Base-by-base conservation (phyloP, 768 basidiomycete species). In the Mycena metata region DNA sequence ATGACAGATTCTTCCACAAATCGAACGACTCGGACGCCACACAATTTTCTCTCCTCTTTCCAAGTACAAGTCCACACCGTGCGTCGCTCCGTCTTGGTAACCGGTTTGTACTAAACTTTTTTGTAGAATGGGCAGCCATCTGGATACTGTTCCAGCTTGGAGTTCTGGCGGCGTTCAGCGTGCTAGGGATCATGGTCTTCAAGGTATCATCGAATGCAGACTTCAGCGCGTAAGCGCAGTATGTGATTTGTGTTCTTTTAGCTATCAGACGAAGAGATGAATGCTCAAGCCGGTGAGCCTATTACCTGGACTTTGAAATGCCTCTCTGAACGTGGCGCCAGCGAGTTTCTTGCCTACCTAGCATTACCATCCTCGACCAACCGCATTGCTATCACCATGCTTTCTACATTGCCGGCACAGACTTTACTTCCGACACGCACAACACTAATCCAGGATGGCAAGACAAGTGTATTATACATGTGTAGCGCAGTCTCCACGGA, bases 1-100 rank as follows among this genome's bases (percentile, higher is more conserved):
- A 98, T 77, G 96, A 98, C 76, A 87, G 93, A 63, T 95, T 96
- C 81, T 98, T 96, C 80, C 94, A 96, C 76, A 97, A 97, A 83
- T 86, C 90, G 30, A 97, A 97, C 75, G 94, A 96, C 74, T 96
- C 95, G 1, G 96, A 97, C 75, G 93, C 94, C 66, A 94, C 95
- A 2, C 96, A 98, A 74, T 97, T 95, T 76, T 81, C 88, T 19
- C 81, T 95, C 50, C 77, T 98, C 58, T 95, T 85, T 78, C 92
- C 93, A 19, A 77, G 81, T 8, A 84, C 93, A 59, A 84, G 88
- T 45, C 85, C 93, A n/a, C 93, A 95, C 75, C 79, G 94, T 93
- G 79, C 67, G 87, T 78, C 49, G 17, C 66, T 42, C 51, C 21
- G 24, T 55, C 43, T 36, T 30, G 3, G 30, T 16, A 42, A 13